Percentiles rank a stretch among this genome's conserved stretches.
Evolutionary conservation across 2,329 filamentous ascomycete genomes (phyloP).

Genomic region (Septoria petroselini): DNA sequence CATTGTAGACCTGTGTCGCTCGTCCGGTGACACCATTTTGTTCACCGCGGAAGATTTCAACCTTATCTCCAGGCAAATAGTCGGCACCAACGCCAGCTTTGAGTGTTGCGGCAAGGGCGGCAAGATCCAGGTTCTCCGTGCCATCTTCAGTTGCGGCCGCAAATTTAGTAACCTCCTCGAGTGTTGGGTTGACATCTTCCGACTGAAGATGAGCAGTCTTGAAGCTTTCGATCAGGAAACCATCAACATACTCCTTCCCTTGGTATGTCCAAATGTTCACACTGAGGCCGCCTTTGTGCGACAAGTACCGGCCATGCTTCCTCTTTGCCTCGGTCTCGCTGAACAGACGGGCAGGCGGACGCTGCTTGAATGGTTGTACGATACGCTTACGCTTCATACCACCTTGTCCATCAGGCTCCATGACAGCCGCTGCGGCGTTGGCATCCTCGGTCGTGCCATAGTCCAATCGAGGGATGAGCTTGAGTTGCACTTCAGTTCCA

Average conservation of each 20-base stretch:
- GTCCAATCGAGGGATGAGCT: slow-evolving; percentile 85
- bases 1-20: slow-evolving; percentile 79
- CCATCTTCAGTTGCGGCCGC: slow-evolving; percentile 85
- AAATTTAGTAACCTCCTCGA: slow-evolving; percentile 96
- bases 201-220: slow-evolving; percentile 82
- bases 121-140: slow-evolving; percentile 87
- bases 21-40: slow-evolving; percentile 87
- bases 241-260: slow-evolving; percentile 85
- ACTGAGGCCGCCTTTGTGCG: slow-evolving; percentile 47
- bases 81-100: slow-evolving; percentile 79
- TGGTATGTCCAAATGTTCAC: slow-evolving; percentile 78
- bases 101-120: slow-evolving; percentile 82
- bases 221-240: slow-evolving; percentile 90
- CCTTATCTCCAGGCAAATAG: slow-evolving; percentile 90
- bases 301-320: slow-evolving; percentile 66
- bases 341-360: slow-evolving; percentile 85
- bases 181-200: slow-evolving; percentile 84
- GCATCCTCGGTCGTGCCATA: slow-evolving; percentile 84
- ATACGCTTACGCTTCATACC: slow-evolving; percentile 72
- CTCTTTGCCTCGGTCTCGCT: slow-evolving; percentile 91
- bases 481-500: slow-evolving; percentile 80
- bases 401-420: slow-evolving; percentile 33
- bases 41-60: slow-evolving; percentile 93
- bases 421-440: slow-evolving; percentile 43
- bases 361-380: slow-evolving; percentile 49